Conservation (phyloP, 768 basidiomycete species). For the Pleurotus tuoliensis region DNA sequence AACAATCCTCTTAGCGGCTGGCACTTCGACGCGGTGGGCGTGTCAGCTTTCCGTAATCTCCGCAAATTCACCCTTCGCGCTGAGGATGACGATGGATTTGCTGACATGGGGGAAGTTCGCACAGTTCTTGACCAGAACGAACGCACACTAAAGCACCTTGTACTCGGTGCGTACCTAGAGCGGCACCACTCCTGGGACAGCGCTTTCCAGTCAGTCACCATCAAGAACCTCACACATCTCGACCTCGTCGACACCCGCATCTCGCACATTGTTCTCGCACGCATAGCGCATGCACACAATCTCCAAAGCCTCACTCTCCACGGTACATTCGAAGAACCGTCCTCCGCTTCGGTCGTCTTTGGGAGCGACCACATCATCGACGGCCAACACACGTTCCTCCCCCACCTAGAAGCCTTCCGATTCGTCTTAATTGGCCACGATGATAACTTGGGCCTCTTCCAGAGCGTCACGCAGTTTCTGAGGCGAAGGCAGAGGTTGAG, state of each 20-base stretch:
- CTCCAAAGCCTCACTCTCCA: slow-evolving; percentile 62
- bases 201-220: slow-evolving; percentile 58
- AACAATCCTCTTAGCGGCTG: slow-evolving; percentile 42
- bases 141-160: slow-evolving; percentile 53
- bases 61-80: slow-evolving; percentile 66
- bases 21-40: slow-evolving; percentile 71
- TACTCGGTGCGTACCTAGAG: slow-evolving; percentile 65
- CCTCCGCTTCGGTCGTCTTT: slow-evolving; percentile 55
- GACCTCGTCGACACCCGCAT: slow-evolving; percentile 71
- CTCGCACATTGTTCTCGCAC: slow-evolving; percentile 56
- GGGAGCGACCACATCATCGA: slow-evolving; percentile 58
- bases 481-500: slow-evolving; percentile 43
- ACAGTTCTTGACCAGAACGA: slow-evolving; percentile 60
- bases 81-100: slow-evolving; percentile 68
- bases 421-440: slow-evolving; percentile 64
- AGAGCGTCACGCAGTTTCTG: slow-evolving; percentile 52
- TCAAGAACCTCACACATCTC: slow-evolving; percentile 64
- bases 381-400: slow-evolving; percentile 55
- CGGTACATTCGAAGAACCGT: slow-evolving; percentile 59
- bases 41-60: slow-evolving; percentile 56
- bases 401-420: slow-evolving; percentile 58
- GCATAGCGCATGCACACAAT: slow-evolving; percentile 59
- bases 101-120: slow-evolving; percentile 66
- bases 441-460: slow-evolving; percentile 48
- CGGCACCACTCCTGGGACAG: slow-evolving; percentile 65